These are phyloP conservation scores for Pseudonectria buxi DNA, from an alignment of 2,329 filamentous ascomycete genomes.

Conservation along the genomic window DNA sequence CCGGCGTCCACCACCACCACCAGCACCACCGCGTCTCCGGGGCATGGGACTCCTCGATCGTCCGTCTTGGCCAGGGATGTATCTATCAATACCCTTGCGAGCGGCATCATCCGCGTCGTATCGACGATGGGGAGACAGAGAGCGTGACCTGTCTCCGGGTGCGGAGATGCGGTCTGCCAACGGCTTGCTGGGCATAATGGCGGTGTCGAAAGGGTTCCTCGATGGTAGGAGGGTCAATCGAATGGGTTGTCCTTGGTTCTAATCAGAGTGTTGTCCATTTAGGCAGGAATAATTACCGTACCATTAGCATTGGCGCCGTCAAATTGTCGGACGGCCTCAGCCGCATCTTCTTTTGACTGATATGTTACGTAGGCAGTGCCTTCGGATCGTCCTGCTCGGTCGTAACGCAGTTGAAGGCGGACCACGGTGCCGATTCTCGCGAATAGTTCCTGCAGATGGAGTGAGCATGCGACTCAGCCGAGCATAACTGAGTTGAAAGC, in stretches of 20 bases:
- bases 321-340: conserved; percentile 69
- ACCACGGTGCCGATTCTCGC: conserved; percentile 65
- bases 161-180: conserved; percentile 55
- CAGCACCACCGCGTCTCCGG: conserved; percentile 38
- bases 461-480: conserved; percentile 17
- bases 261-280: conserved; percentile 5
- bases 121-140: conserved; percentile 42
- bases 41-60: conserved; percentile 56
- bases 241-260: conserved; percentile 64
- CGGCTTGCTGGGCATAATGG: conserved; percentile 48
- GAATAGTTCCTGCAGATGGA: conserved; percentile 63
- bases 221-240: conserved; percentile 58
- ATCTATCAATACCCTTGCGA: conserved; percentile 68
- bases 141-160: conserved; percentile 55
- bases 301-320: conserved; percentile 87
- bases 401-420: conserved; percentile 68
- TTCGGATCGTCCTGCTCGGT: conserved; percentile 81
- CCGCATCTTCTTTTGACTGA: conserved; percentile 61
- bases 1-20: conserved; percentile 40
- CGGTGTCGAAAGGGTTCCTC: conserved; percentile 52
- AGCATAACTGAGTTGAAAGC: conserved; percentile 5
- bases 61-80: conserved; percentile 56
- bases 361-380: conserved; percentile 82
- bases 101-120: conserved; percentile 50
- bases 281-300: conserved; percentile 18